These are phyloP conservation scores for Pythium coloratum DNA, from an alignment of 352 stramenopile species.

Conservation along the genomic window DNA sequence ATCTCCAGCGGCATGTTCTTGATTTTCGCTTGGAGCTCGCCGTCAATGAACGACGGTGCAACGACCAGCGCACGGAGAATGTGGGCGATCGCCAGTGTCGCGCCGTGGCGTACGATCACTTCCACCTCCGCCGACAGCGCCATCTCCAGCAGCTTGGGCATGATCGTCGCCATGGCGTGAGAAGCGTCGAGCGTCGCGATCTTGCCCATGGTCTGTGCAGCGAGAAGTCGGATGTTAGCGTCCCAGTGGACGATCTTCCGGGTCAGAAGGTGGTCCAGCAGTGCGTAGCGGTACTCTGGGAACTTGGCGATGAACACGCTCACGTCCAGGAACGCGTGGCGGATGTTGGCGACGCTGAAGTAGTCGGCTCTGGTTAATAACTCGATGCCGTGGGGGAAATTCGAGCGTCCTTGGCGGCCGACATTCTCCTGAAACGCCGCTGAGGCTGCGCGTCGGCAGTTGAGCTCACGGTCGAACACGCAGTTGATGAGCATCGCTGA, in stretches of 20 bases:
- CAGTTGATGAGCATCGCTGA: slow-evolving; percentile 93
- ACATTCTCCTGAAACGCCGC: slow-evolving; percentile 98
- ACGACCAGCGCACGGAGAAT: slow-evolving; percentile 55
- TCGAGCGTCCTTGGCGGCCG: slow-evolving; percentile 85
- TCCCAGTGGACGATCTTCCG: slow-evolving; percentile 97
- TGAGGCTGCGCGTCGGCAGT: slow-evolving; percentile 96
- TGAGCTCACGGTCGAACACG: slow-evolving; percentile 98
- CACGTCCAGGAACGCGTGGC: slow-evolving; percentile 92
- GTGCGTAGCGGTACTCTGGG: slow-evolving; percentile 76
- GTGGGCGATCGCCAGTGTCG: slow-evolving; percentile 90
- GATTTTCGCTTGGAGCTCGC: slow-evolving; percentile 64
- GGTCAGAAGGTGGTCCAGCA: slow-evolving; percentile 82
- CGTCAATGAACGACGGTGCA: slow-evolving; percentile 62
- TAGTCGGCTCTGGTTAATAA: slow-evolving; percentile 97
- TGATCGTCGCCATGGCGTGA: slow-evolving; percentile 65
- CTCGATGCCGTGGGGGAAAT: slow-evolving; percentile 97
- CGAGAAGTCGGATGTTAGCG: slow-evolving; percentile 86
- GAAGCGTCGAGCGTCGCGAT: slow-evolving; percentile 83
- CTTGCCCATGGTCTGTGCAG: slow-evolving; percentile 81
- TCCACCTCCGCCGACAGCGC: slow-evolving; percentile 87
- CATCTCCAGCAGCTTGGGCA: slow-evolving; percentile 84
- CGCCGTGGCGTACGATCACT: slow-evolving; percentile 92
- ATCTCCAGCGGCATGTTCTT: slow-evolving; percentile 84
- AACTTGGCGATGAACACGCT: slow-evolving; percentile 92
- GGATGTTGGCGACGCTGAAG: slow-evolving; percentile 93